phyloP scores from a whole-genome alignment of 140 eudicot species.

The Flaveria floridana region DNA sequence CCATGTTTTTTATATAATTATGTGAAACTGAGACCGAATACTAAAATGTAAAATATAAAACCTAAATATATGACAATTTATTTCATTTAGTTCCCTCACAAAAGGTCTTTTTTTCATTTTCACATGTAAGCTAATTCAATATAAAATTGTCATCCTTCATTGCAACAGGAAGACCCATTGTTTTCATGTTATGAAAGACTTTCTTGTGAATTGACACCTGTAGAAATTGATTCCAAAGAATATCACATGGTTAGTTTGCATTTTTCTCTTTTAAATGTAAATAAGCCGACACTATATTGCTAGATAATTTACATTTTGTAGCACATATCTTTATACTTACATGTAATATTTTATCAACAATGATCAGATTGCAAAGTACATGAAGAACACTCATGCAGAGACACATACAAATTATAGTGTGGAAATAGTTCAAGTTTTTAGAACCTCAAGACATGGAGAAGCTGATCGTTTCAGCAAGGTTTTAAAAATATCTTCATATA shows the following conservation, averaged over 20 bases:
- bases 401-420: conserved; percentile 77
- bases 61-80: not conserved
- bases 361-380: conserved; percentile 63
- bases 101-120: not conserved
- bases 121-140: conserved; percentile 13
- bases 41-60: not conserved
- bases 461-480: conserved; percentile 77
- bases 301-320: not conserved
- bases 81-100: not conserved
- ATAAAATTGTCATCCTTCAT: conserved; percentile 2
- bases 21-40: not conserved
- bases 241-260: conserved; percentile 53
- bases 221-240: conserved; percentile 70
- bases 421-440: conserved; percentile 73
- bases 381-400: conserved; percentile 91
- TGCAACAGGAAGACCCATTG: conserved; percentile 73
- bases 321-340: conserved; percentile 9
- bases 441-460: conserved; percentile 85
- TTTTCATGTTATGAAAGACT: conserved; percentile 68
- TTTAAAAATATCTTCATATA: not conserved
- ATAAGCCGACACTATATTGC: conserved; percentile 11
- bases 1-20: not conserved
- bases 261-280: not conserved
- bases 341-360: not conserved
- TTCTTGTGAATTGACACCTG: conserved; percentile 63